These are phyloP conservation scores for Dipteronia sinensis DNA, from an alignment of 345 rosid species.

Conservation along the genomic window DNA sequence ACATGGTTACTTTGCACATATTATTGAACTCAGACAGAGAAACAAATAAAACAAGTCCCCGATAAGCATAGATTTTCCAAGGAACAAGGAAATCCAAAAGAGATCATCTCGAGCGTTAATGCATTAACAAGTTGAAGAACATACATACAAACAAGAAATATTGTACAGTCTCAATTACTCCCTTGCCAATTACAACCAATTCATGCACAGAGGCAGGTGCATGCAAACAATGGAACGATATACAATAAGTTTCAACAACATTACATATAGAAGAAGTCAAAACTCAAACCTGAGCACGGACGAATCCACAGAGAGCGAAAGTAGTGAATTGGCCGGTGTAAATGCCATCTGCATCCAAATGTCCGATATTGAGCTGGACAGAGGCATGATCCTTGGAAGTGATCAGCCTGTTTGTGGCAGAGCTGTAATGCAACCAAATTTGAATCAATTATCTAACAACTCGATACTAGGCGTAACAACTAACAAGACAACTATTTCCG, in stretches of 20 bases:
- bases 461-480: background rate
- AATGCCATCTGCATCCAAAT: conserved; percentile 49
- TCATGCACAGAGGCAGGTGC: background rate
- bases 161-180: background rate
- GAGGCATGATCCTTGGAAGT: conserved; percentile 65
- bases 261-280: too few relatives aligned
- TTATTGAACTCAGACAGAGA: background rate
- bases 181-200: background rate
- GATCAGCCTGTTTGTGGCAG: conserved; percentile 65
- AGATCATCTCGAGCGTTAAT: background rate
- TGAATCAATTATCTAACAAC: background rate
- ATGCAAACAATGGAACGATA: background rate
- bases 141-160: background rate
- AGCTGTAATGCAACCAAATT: conserved; percentile 33
- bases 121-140: background rate
- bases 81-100: background rate
- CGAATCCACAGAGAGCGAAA: conserved; percentile 56
- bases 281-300: conserved; percentile 50
- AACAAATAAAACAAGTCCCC: too few relatives aligned
- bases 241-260: background rate
- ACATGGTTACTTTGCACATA: background rate
- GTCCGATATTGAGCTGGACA: conserved; percentile 61
- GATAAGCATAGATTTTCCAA: background rate
- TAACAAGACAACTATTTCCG: background rate
- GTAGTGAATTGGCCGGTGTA: conserved; percentile 54